phyloP scores from a whole-genome alignment of 129 eudicot species.

The Tanacetum coccineum region DNA sequence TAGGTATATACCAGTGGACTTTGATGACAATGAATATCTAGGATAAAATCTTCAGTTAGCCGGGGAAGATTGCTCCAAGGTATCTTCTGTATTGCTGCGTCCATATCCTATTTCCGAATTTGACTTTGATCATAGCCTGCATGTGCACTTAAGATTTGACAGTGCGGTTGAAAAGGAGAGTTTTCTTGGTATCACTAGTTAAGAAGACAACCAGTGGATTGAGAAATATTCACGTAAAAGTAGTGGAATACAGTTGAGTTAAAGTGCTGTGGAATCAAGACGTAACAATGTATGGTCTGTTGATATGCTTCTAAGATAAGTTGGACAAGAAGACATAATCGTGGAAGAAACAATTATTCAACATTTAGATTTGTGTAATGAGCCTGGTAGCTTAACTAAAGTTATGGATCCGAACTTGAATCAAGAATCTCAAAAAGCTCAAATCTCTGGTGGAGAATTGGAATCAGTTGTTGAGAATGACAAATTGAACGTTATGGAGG shows the following conservation, averaged over 20 bases:
- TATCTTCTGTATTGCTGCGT: conserved; percentile 55
- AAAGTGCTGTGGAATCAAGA: conserved; percentile 67
- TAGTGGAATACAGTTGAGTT: conserved; percentile 66
- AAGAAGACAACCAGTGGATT: conserved; percentile 90
- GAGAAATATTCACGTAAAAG: conserved; percentile 76
- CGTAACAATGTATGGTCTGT: conserved; percentile 94
- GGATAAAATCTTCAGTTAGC: conserved; percentile 65
- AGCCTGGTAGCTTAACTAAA: conserved; percentile 35
- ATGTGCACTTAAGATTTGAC: conserved; percentile 58
- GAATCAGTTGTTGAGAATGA: conserved; percentile 24
- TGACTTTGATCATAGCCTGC: conserved; percentile 77
- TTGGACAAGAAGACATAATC: conserved; percentile 84
- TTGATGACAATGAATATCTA: conserved; percentile 68
- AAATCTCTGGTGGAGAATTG: conserved; percentile 23
- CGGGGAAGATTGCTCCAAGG: conserved; percentile 61
- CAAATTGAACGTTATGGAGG: conserved; percentile 21
- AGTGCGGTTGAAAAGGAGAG: conserved; percentile 70
- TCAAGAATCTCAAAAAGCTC: conserved; percentile 29
- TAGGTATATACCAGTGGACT: conserved; percentile 81
- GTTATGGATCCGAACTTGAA: conserved; percentile 40
- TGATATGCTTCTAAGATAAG: conserved; percentile 84
- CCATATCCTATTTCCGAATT: conserved; percentile 74
- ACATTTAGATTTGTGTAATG: conserved; percentile 39
- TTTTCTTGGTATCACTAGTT: conserved; percentile 81
- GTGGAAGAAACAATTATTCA: conserved; percentile 40